Conservation (phyloP, 2,329 filamentous ascomycete species). For the Penicillium sp. region DNA sequence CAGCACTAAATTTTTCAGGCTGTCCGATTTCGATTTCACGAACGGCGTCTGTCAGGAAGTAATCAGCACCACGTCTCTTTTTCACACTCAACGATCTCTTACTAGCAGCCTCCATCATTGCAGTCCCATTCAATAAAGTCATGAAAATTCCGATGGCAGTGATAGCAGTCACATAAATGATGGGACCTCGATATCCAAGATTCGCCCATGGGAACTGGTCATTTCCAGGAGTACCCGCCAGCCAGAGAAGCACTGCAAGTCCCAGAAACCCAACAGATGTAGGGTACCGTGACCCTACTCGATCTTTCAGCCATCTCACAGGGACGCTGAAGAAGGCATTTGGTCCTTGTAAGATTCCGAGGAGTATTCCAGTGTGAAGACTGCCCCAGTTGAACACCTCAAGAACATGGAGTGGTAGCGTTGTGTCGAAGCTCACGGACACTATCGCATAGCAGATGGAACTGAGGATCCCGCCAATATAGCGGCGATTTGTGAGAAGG, state of each 20-base stretch:
- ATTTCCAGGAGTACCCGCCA: slow-evolving; percentile 35
- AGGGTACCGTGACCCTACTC: slow-evolving; percentile 30
- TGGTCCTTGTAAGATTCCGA: slow-evolving; percentile 62
- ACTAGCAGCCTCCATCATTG: slow-evolving; percentile 37
- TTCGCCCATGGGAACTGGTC: slow-evolving; percentile 33
- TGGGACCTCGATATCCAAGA: slow-evolving; percentile 19
- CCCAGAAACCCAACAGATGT: slow-evolving; percentile 31
- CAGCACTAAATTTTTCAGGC: background rate
- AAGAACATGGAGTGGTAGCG: slow-evolving; percentile 60
- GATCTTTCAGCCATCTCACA: slow-evolving; percentile 52
- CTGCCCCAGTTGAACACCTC: slow-evolving; percentile 59
- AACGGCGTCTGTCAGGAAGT: background rate
- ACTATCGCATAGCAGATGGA: slow-evolving; percentile 47
- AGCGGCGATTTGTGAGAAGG: slow-evolving; percentile 37
- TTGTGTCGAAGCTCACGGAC: slow-evolving; percentile 59
- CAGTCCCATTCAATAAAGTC: slow-evolving; percentile 34
- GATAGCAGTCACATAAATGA: slow-evolving; percentile 30
- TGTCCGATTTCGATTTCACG: background rate
- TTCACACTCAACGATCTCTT: slow-evolving; percentile 9
- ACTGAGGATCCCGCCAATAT: slow-evolving; percentile 50
- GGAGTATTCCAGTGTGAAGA: slow-evolving; percentile 59
- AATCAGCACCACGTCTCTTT: background rate
- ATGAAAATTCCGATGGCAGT: slow-evolving; percentile 29
- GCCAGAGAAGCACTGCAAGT: slow-evolving; percentile 32
- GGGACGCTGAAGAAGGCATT: slow-evolving; percentile 60